Evolutionary conservation across 2,329 filamentous ascomycete genomes (phyloP).

Genomic region (Blastomyces silverae): DNA sequence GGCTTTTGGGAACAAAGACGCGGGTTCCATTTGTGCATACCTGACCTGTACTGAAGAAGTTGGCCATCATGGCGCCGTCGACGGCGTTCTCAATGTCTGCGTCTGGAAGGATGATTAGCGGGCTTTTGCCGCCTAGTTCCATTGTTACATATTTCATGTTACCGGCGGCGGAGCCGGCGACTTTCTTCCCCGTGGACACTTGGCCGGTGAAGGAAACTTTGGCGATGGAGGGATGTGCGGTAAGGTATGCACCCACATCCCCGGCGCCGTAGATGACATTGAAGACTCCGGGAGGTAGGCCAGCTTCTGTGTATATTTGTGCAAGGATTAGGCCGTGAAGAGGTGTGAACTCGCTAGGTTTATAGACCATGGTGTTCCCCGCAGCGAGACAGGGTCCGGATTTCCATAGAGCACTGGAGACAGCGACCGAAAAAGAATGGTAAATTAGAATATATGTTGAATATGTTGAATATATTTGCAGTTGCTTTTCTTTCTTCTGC

Average conservation of each 20-base stretch:
- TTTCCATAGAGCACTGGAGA: constrained; percentile 66
- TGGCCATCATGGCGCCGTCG: constrained; percentile 85
- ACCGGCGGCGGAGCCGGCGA: constrained; percentile 65
- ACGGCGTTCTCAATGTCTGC: constrained; percentile 73
- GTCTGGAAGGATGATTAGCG: constrained; percentile 71
- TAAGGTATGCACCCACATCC: constrained; percentile 67
- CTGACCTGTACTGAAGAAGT: constrained; percentile 86
- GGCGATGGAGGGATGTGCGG: constrained; percentile 63
- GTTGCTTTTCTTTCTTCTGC: background rate
- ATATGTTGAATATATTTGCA: constrained; percentile 6
- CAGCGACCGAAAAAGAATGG: background rate
- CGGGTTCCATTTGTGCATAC: constrained; percentile 90
- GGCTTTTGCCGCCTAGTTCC: constrained; percentile 85
- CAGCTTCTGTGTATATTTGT: constrained; percentile 69
- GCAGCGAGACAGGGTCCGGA: constrained; percentile 77
- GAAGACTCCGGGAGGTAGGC: constrained; percentile 74
- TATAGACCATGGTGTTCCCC: constrained; percentile 86
- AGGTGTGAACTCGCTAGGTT: constrained; percentile 79
- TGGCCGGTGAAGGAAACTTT: constrained; percentile 91
- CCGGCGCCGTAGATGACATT: constrained; percentile 79
- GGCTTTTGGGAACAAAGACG: constrained; percentile 65
- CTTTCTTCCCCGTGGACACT: constrained; percentile 73
- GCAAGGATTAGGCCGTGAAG: constrained; percentile 73
- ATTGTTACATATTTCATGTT: constrained; percentile 88
- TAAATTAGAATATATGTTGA: background rate